Conservation (phyloP, 202 grass and related monocot species). For the Setaria italica region DNA sequence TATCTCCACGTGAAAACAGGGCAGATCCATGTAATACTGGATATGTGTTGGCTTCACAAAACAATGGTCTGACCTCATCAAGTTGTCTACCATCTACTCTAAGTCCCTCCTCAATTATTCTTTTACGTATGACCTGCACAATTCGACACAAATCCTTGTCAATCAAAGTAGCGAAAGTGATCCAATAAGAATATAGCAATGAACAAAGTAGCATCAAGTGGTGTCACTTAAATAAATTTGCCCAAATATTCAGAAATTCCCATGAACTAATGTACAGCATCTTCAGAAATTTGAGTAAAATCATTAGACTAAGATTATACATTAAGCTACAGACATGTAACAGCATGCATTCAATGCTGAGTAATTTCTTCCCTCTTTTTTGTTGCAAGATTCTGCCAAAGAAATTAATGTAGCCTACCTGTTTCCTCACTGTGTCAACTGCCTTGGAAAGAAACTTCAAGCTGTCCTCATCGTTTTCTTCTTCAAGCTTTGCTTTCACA, state of each 20-base stretch:
- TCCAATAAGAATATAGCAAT: slow-evolving; percentile 44
- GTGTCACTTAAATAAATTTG: slow-evolving; percentile 39
- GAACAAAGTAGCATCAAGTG: slow-evolving; percentile 16
- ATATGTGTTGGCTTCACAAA: slow-evolving; percentile 83
- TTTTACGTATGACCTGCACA: slow-evolving; percentile 86
- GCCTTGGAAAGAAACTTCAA: slow-evolving; percentile 88
- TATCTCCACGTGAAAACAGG: slow-evolving; percentile 90
- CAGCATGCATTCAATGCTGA: background rate
- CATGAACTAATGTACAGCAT: background rate
- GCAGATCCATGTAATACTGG: slow-evolving; percentile 89
- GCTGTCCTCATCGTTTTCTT: slow-evolving; percentile 92
- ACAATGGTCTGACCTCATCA: slow-evolving; percentile 92
- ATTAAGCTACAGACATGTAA: slow-evolving; percentile 18
- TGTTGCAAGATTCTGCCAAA: background rate
- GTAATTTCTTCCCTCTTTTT: background rate
- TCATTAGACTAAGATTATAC: background rate
- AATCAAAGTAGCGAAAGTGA: slow-evolving; percentile 25
- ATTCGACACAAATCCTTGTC: background rate
- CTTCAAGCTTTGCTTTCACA: slow-evolving; percentile 86
- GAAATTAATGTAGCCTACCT: slow-evolving; percentile 56
- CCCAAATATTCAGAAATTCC: slow-evolving; percentile 10
- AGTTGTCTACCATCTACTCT: slow-evolving; percentile 96
- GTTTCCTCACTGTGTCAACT: slow-evolving; percentile 89
- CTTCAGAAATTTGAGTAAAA: slow-evolving; percentile 4
- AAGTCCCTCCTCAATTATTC: slow-evolving; percentile 93